Evolutionary conservation across 139 green algal species (phyloP).

Genomic region (Klebsormidium nitens): DNA sequence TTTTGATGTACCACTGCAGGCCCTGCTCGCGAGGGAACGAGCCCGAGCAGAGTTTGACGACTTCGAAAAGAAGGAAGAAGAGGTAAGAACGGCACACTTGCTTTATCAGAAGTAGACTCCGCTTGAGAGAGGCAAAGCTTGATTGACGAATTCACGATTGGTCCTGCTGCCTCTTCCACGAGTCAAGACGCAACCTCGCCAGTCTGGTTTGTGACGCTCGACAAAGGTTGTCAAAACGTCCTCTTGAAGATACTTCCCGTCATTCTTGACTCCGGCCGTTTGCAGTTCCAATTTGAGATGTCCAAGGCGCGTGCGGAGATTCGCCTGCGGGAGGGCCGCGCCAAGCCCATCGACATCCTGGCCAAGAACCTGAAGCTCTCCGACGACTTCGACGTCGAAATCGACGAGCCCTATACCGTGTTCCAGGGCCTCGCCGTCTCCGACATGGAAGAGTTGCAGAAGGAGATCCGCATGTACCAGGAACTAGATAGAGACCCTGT

Average conservation of each 20-base stretch:
- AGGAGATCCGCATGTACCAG: slow-evolving; percentile 34
- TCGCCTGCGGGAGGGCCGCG: slow-evolving; percentile 37
- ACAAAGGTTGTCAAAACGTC: background rate
- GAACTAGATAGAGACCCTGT: slow-evolving; percentile 33
- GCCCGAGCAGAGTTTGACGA: slow-evolving; percentile 32
- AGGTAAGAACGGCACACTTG: too few relatives aligned
- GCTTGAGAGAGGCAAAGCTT: too few relatives aligned
- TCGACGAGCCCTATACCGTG: slow-evolving; percentile 35
- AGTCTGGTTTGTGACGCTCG: background rate
- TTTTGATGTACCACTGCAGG: too few relatives aligned
- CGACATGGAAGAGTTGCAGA: slow-evolving; percentile 43
- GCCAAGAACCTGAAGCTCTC: slow-evolving; percentile 29
- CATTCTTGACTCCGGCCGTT: background rate
- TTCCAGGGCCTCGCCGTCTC: slow-evolving; percentile 32
- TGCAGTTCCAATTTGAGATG: slow-evolving; percentile 46
- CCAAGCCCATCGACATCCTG: slow-evolving; percentile 46
- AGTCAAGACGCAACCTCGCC: too few relatives aligned
- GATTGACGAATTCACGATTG: too few relatives aligned
- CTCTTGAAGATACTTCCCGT: background rate
- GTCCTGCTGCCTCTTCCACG: too few relatives aligned
- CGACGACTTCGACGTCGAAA: slow-evolving; percentile 31
- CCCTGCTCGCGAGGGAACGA: slow-evolving; percentile 28
- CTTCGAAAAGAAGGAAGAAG: slow-evolving; percentile 48
- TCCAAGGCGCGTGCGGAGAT: slow-evolving; percentile 35
- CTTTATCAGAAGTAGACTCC: too few relatives aligned